Evolutionary conservation across 2,329 filamentous ascomycete species (phyloP).

Genomic region (Sarocladium brachiariae): DNA sequence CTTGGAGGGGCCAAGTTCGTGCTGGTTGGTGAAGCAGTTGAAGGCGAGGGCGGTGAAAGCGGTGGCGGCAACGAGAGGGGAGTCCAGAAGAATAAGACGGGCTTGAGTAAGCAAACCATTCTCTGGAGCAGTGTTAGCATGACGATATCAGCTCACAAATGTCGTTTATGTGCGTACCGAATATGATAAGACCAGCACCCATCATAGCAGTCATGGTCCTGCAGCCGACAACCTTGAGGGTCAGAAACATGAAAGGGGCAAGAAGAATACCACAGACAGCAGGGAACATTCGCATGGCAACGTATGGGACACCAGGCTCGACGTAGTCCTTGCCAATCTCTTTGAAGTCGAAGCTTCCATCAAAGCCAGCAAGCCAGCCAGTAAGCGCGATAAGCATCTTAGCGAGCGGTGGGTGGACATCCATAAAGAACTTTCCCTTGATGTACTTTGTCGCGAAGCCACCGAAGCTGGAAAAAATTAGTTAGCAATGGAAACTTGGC

Average conservation of each 20-base stretch:
- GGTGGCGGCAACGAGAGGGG: slow-evolving; percentile 87
- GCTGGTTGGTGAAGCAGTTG: slow-evolving; percentile 91
- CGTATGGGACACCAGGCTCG: slow-evolving; percentile 90
- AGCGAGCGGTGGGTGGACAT: slow-evolving; percentile 95
- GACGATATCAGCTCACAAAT: too few species aligned
- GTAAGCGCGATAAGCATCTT: slow-evolving; percentile 95
- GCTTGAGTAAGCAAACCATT: slow-evolving; percentile 95
- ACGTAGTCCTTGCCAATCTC: slow-evolving; percentile 99
- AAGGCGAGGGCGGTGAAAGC: slow-evolving; percentile 87
- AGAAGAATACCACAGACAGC: slow-evolving; percentile 83
- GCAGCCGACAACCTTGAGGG: slow-evolving; percentile 84
- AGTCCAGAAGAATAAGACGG: slow-evolving; percentile 91
- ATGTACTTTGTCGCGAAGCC: slow-evolving; percentile 99
- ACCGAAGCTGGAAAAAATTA: slow-evolving; percentile 65
- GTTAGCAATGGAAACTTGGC: background rate
- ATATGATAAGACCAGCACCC: slow-evolving; percentile 81
- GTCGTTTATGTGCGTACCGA: slow-evolving; percentile 50
- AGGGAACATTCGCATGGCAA: slow-evolving; percentile 92
- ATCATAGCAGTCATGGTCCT: slow-evolving; percentile 77
- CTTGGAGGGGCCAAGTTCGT: slow-evolving; percentile 82
- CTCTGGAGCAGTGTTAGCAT: slow-evolving; percentile 48
- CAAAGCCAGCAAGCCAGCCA: slow-evolving; percentile 89
- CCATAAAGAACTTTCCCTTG: slow-evolving; percentile 99
- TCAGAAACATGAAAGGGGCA: slow-evolving; percentile 90
- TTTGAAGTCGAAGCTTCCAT: slow-evolving; percentile 97